These are phyloP conservation scores for Penicillium chermesinum DNA, from an alignment of 495 filamentous ascomycete genomes.

Conservation along the genomic window DNA sequence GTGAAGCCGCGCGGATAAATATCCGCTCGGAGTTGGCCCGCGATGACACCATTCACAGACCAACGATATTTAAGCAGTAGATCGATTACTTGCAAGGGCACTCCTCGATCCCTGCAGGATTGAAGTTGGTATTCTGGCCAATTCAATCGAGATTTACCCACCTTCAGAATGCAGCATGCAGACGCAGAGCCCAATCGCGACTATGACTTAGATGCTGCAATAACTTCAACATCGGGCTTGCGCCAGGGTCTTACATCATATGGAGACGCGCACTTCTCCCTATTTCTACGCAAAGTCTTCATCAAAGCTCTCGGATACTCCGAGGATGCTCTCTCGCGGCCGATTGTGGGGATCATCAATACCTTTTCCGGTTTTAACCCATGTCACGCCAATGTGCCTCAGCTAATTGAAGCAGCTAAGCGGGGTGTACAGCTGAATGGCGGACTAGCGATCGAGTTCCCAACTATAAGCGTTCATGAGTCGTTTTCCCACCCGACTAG, in stretches of 20 bases:
- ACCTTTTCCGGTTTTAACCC: conserved; percentile 64
- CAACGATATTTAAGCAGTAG: conserved; percentile 20
- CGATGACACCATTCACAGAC: conserved; percentile 19
- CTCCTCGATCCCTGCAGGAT: neutral
- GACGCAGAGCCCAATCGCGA: conserved; percentile 30
- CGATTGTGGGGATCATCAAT: conserved; percentile 63
- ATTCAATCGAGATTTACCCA: neutral
- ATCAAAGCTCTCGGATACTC: conserved; percentile 66
- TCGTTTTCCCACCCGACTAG: conserved; percentile 59
- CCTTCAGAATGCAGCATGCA: conserved; percentile 3
- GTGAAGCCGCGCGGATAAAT: conserved; percentile 18
- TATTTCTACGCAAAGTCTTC: conserved; percentile 65
- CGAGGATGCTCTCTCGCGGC: conserved; percentile 59
- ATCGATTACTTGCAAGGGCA: neutral
- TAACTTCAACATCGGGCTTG: conserved; percentile 47
- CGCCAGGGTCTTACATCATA: conserved; percentile 60
- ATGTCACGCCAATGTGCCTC: conserved; percentile 62
- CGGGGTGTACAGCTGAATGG: conserved; percentile 57
- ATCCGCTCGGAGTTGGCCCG: conserved; percentile 22
- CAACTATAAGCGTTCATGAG: conserved; percentile 62
- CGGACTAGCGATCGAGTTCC: conserved; percentile 60
- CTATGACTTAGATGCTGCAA: conserved; percentile 49
- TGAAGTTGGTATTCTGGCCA: too few species aligned
- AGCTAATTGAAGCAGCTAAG: conserved; percentile 61
- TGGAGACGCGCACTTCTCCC: conserved; percentile 63